A percentile compares a stretch with the other conserved stretches of the same genome.
Evolutionary conservation across 768 basidiomycete genomes (phyloP).

Genomic region (Serendipita indica): DNA sequence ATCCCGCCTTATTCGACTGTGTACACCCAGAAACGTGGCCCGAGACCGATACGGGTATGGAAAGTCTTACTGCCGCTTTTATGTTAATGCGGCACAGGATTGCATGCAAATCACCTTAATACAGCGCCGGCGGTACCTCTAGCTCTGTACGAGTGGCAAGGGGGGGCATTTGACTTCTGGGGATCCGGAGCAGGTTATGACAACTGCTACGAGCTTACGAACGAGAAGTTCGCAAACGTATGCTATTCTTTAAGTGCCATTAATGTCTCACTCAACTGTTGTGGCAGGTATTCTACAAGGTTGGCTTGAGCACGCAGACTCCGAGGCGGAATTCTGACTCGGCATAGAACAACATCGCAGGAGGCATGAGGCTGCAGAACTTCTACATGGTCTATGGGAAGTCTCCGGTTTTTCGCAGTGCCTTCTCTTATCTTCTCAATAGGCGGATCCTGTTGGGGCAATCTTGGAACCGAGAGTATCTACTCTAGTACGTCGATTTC

Average conservation of each 20-base stretch:
- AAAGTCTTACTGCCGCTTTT: background rate
- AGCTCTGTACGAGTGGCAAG: conserved; percentile 1
- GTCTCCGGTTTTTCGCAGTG: background rate
- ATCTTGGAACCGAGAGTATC: conserved; percentile 17
- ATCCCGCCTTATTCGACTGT: conserved; percentile 19
- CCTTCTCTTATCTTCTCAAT: background rate
- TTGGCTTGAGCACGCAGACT: background rate
- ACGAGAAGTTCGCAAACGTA: conserved; percentile 19
- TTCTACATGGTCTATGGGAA: conserved; percentile 18
- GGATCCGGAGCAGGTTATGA: conserved; percentile 19
- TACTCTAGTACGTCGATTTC: conserved; percentile 17
- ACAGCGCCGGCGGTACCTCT: background rate
- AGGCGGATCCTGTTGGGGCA: conserved; percentile 20
- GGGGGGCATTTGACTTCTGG: conserved; percentile 19
- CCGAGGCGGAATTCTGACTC: background rate
- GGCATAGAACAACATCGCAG: conserved; percentile 18
- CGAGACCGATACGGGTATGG: conserved; percentile 12
- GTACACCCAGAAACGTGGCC: conserved; percentile 14
- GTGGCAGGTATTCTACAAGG: conserved; percentile 11
- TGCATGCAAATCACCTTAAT: background rate
- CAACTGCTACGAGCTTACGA: conserved; percentile 17
- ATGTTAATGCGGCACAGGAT: background rate
- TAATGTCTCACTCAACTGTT: background rate
- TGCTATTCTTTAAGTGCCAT: background rate
- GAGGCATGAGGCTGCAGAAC: conserved; percentile 14